Evolutionary conservation across 805 yeast species (phyloP), one percentile per base, ranked within the genome.

Genomic region (Grigorovia transvaalensis): DNA sequence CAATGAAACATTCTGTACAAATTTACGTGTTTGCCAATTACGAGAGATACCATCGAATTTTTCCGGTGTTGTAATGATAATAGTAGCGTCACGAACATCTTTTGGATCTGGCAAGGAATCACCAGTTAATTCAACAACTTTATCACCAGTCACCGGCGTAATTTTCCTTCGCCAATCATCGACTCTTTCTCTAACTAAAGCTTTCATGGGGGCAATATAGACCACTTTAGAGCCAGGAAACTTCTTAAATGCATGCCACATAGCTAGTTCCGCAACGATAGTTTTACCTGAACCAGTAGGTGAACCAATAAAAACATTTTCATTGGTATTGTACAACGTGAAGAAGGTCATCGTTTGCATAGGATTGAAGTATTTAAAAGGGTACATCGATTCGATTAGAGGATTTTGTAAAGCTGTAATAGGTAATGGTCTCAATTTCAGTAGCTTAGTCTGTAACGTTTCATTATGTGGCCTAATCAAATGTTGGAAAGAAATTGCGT

Each of bases 281-380:
- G 99, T 93, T 67, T 93, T 93, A 58, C 99, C 99, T 0, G 97
- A 91, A 23, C 99, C 99, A 1, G 99, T 93, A 2, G 99, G 99
- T 0, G 98, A 89, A 9, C 99, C 99, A 46, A 93, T 87, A 66
- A 93, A 86, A 0, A 85, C 90, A 64, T 85, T 86, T 1, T 84
- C 77, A 55, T 85, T 79, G 0, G 84, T 71, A 66, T 93, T 82
- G 70, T 90, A 93, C 46, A 93, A 69, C 0, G 96, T 79, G 63
- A 90, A 96, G 71, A 93, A 93, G 0, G 85, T 79, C 98, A 91
- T 91, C 0, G 98, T 91, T 69, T 93, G 99, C 96, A 93, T 90
- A 4, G 99, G 98, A 64, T 93, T 93, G 76, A 93, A 93, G 68
- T 86, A 91, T 52, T 79, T 78, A 73, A 93, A 93, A 4, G 74